Conservation (phyloP, 371 early-diverging fungal species). For the Vairimorpha ceranae region DNA sequence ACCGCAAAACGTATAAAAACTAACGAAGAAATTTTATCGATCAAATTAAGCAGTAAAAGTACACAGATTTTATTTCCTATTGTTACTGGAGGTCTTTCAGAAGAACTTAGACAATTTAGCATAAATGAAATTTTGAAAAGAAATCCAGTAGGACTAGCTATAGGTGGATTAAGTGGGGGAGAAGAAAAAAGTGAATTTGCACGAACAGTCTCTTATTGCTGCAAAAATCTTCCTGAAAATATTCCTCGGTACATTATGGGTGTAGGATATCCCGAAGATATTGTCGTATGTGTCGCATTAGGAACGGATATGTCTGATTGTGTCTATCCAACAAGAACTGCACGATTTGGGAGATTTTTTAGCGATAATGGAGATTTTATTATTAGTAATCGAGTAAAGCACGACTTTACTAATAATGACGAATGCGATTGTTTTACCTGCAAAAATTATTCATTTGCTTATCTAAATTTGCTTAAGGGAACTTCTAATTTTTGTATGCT, state of each 20-base stretch:
- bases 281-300: slow-evolving; percentile 79
- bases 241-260: slow-evolving; percentile 93
- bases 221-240: slow-evolving; percentile 71
- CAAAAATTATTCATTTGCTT: slow-evolving; percentile 71
- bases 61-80: slow-evolving; percentile 84
- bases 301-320: slow-evolving; percentile 94
- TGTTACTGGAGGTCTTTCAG: slow-evolving; percentile 79
- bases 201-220: slow-evolving; percentile 70
- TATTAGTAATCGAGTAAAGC: slow-evolving; percentile 65
- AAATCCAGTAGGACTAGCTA: slow-evolving; percentile 79
- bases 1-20: neutral
- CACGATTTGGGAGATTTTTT: slow-evolving; percentile 81
- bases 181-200: slow-evolving; percentile 84
- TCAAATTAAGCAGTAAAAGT: slow-evolving; percentile 46
- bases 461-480: slow-evolving; percentile 69
- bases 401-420: slow-evolving; percentile 72
- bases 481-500: slow-evolving; percentile 81
- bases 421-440: slow-evolving; percentile 78
- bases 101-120: slow-evolving; percentile 69
- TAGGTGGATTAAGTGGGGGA: slow-evolving; percentile 85
- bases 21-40: neutral
- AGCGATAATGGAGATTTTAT: slow-evolving; percentile 71
- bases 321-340: slow-evolving; percentile 88
- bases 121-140: slow-evolving; percentile 77
- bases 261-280: slow-evolving; percentile 83